phyloP scores from a whole-genome alignment of 495 filamentous ascomycete species.

The Clavariopsis aquatica region DNA sequence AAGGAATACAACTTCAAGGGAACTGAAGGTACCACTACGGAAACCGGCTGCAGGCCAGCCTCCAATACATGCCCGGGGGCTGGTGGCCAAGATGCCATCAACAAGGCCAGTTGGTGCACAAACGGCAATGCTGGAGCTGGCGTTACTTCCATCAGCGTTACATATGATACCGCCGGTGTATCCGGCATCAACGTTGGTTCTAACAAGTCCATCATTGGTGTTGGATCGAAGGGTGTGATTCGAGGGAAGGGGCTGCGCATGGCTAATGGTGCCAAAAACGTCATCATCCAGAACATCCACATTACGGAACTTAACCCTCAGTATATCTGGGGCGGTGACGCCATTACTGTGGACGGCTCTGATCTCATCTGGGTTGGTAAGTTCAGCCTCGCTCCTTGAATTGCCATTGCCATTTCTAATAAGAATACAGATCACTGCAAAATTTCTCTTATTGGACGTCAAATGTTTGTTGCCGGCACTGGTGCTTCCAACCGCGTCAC shows the following conservation, averaged over 20 bases:
- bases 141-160: constrained; percentile 39
- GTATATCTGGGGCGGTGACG: constrained; percentile 56
- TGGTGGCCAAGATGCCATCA: constrained; percentile 57
- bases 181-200: constrained; percentile 51
- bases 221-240: constrained; percentile 47
- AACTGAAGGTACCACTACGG: constrained; percentile 49
- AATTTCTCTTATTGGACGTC: constrained; percentile 52
- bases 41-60: constrained; percentile 46
- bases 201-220: constrained; percentile 51
- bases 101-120: constrained; percentile 53
- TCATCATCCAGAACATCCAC: constrained; percentile 55
- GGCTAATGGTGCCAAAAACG: constrained; percentile 48
- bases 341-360: constrained; percentile 49
- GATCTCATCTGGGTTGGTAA: constrained; percentile 51
- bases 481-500: constrained; percentile 45
- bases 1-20: constrained; percentile 46
- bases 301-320: constrained; percentile 53
- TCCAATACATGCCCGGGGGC: constrained; percentile 47
- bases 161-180: constrained; percentile 52
- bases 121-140: constrained; percentile 28
- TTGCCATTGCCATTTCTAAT: neutral
- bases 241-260: constrained; percentile 52
- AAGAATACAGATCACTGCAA: constrained; percentile 32
- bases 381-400: neutral
- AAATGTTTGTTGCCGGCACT: constrained; percentile 48